phyloP scores from a whole-genome alignment of 2,329 filamentous ascomycete genomes.

The Colletotrichum tabaci region DNA sequence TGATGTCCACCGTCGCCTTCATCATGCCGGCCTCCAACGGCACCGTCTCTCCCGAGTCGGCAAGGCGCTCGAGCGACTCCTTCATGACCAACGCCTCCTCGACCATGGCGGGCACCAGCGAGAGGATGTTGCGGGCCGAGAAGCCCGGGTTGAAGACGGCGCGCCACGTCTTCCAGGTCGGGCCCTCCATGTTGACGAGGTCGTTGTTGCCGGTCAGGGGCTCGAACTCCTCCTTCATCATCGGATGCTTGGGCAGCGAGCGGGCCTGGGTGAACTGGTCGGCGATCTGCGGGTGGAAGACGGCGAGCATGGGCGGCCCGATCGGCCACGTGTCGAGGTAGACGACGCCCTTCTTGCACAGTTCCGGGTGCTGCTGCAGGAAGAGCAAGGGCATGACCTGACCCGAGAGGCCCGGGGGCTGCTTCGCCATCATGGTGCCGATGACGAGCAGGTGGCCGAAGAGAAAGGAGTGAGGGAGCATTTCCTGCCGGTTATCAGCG shows the following conservation, averaged over 20 bases:
- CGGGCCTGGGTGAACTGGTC: constrained; percentile 47
- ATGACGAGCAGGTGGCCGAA: constrained; percentile 46
- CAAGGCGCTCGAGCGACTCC: constrained; percentile 5
- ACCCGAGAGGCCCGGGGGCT: constrained; percentile 45
- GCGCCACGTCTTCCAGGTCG: constrained; percentile 49
- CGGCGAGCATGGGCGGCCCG: constrained; percentile 41
- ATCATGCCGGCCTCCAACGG: constrained; percentile 53
- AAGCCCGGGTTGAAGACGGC: constrained; percentile 54
- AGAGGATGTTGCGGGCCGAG: constrained; percentile 53
- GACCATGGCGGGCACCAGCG: constrained; percentile 54
- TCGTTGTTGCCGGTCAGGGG: constrained; percentile 52
- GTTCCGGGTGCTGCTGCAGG: constrained; percentile 2
- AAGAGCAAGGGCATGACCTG: constrained; percentile 47
- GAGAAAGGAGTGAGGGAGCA: constrained; percentile 48
- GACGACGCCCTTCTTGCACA: constrained; percentile 45
- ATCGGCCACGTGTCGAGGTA: constrained; percentile 51
- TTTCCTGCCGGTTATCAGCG: constrained; percentile 43
- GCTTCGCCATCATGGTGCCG: constrained; percentile 30
- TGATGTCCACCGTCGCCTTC: constrained; percentile 58
- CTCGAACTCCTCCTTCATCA: constrained; percentile 48
- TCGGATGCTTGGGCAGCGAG: constrained; percentile 46
- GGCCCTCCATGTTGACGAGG: constrained; percentile 50
- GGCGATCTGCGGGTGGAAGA: constrained; percentile 44
- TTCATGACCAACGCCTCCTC: constrained; percentile 55
- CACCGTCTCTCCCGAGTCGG: constrained; percentile 27